Percentiles rank a stretch among this genome's conserved stretches.
phyloP scores from a whole-genome alignment of 139 green algal species.

The Chlorella ohadii region DNA sequence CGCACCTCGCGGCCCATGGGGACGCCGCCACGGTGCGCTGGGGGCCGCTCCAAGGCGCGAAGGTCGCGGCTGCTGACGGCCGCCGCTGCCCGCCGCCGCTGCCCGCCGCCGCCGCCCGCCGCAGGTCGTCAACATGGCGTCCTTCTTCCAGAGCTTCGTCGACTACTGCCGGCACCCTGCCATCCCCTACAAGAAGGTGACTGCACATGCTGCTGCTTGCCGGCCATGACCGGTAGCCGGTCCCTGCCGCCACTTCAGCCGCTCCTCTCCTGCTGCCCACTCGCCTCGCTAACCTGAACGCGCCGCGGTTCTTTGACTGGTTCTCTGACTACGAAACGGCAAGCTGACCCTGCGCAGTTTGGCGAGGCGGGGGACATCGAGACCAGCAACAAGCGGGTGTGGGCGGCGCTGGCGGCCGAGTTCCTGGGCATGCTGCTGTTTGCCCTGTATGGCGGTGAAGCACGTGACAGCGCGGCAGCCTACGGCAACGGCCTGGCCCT shows the following conservation, averaged over 20 bases:
- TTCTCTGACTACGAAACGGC: too few relatives aligned
- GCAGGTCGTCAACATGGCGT: too few relatives aligned
- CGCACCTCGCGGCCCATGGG: too few relatives aligned
- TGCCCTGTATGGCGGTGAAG: conserved; percentile 33
- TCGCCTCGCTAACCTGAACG: background rate
- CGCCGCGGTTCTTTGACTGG: background rate
- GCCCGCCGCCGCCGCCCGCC: too few relatives aligned
- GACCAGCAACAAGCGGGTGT: conserved; percentile 41
- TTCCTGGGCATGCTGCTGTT: conserved; percentile 65
- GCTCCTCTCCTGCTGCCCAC: background rate
- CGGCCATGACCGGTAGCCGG: background rate
- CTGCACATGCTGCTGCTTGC: too few relatives aligned
- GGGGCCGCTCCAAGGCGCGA: too few relatives aligned
- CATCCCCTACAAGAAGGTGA: conserved; percentile 19
- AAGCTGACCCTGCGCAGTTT: conserved; percentile 1
- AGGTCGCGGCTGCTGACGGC: too few relatives aligned
- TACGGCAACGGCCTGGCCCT: conserved; percentile 64
- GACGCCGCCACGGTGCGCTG: too few relatives aligned
- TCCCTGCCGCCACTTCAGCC: background rate
- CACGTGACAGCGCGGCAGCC: conserved; percentile 9
- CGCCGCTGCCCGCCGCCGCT: too few relatives aligned
- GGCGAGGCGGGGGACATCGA: conserved; percentile 11
- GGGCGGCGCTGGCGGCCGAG: conserved; percentile 60
- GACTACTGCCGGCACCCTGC: conserved; percentile 17
- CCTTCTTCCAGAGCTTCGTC: background rate